These are phyloP conservation scores for Orbilia javanica DNA, from an alignment of 2,329 filamentous ascomycete species.

Conservation along the genomic window DNA sequence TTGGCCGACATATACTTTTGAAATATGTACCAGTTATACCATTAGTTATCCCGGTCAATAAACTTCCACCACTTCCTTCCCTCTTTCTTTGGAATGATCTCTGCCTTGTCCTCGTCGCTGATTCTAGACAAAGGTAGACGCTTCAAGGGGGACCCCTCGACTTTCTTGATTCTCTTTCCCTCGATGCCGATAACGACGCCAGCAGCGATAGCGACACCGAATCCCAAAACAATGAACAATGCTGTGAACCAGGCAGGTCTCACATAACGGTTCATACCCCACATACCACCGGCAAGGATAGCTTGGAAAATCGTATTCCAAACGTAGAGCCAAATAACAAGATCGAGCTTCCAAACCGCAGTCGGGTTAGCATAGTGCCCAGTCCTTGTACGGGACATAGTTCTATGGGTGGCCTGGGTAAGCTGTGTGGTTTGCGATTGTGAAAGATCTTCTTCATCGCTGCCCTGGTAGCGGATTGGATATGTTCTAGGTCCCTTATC, in stretches of 20 bases:
- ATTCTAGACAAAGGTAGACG: conserved; percentile 37
- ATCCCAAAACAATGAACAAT: conserved; percentile 80
- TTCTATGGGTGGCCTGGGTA: conserved; percentile 72
- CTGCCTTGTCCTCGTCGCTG: conserved; percentile 51
- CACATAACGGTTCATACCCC: conserved; percentile 78
- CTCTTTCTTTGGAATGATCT: conserved; percentile 37
- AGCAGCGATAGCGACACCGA: conserved; percentile 75
- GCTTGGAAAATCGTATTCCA: conserved; percentile 83
- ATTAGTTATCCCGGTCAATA: conserved; percentile 54
- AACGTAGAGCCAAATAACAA: conserved; percentile 82
- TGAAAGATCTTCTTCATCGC: conserved; percentile 66
- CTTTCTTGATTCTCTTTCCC: conserved; percentile 77
- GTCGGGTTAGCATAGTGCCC: conserved; percentile 78
- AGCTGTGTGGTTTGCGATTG: conserved; percentile 65
- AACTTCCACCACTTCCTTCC: conserved; percentile 47
- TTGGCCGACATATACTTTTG: conserved; percentile 31
- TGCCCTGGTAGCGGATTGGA: conserved; percentile 64
- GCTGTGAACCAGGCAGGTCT: conserved; percentile 85
- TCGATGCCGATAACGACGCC: conserved; percentile 79
- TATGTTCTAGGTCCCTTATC: conserved; percentile 70
- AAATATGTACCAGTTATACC: not conserved
- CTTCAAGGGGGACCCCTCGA: conserved; percentile 71
- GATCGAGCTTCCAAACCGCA: conserved; percentile 81
- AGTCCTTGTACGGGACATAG: conserved; percentile 66
- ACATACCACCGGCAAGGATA: conserved; percentile 83